A percentile compares a stretch with the other conserved stretches of the same genome.
Evolutionary conservation across 257 asterid species (phyloP).

Genomic region (Solanum virginianum): DNA sequence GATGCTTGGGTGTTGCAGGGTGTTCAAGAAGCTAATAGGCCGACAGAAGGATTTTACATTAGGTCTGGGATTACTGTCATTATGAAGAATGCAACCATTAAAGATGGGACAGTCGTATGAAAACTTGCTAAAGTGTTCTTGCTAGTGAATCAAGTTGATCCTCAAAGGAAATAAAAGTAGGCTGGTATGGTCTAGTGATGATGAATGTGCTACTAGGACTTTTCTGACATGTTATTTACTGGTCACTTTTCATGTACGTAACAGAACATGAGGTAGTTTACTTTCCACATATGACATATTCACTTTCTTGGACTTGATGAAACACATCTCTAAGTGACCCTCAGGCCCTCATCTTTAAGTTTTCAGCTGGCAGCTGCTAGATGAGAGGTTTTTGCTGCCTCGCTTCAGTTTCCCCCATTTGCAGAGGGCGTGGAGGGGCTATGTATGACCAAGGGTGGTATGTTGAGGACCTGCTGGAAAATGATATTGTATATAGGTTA

Average conservation of each 20-base stretch:
- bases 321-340: background rate
- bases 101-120: conserved; percentile 64
- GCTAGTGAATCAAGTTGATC: background rate
- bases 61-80: conserved; percentile 80
- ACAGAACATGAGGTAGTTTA: background rate
- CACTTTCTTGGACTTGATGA: background rate
- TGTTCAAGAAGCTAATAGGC: conserved; percentile 75
- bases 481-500: background rate
- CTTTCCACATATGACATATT: background rate
- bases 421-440: background rate
- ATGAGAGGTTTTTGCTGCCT: background rate
- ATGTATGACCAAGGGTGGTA: background rate
- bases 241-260: background rate
- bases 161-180: background rate
- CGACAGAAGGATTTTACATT: conserved; percentile 70
- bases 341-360: background rate
- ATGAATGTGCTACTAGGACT: background rate
- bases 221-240: background rate
- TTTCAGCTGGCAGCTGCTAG: background rate
- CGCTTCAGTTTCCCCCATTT: background rate
- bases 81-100: conserved; percentile 70
- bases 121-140: conserved; percentile 17
- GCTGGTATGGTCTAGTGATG: background rate
- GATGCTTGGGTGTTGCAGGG: conserved; percentile 20
- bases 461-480: background rate